Conservation (phyloP, 2,329 filamentous ascomycete species). For the Trichoderma guizhouense region DNA sequence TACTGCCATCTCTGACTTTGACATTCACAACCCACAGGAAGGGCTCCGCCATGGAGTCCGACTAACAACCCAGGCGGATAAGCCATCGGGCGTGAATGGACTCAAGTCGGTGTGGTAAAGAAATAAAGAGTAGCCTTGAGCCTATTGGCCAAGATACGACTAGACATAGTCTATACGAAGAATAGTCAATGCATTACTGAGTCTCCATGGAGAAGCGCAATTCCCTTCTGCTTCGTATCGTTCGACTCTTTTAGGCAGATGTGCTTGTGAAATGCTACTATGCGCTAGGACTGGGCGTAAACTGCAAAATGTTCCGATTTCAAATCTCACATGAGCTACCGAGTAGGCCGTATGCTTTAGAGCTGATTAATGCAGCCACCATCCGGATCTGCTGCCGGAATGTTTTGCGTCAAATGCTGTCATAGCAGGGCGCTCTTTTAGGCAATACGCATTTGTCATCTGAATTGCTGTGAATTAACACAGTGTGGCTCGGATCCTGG, state of each 20-base stretch:
- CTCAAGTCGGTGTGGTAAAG: slow-evolving; percentile 8
- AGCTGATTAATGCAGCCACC: slow-evolving; percentile 2
- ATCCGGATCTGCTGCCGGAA: background rate
- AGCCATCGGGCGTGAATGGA: slow-evolving; percentile 2
- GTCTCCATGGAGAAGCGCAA: background rate
- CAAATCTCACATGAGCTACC: background rate
- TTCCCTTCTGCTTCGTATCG: background rate
- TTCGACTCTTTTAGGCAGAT: background rate
- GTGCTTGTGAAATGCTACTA: background rate
- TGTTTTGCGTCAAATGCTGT: background rate
- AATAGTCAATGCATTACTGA: background rate
- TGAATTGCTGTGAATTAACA: background rate
- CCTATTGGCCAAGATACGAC: background rate
- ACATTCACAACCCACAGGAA: slow-evolving; percentile 9
- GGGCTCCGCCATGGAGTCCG: slow-evolving; percentile 10
- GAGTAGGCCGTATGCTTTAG: background rate
- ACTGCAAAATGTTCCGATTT: background rate
- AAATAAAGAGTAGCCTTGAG: background rate
- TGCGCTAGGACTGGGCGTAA: background rate
- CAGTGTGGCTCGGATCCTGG: background rate
- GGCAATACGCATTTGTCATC: slow-evolving; percentile 6
- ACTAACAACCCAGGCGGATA: slow-evolving; percentile 14
- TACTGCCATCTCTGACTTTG: slow-evolving; percentile 12
- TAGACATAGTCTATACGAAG: background rate
- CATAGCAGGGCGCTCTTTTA: background rate